A percentile compares a stretch with the other conserved stretches of the same genome.
phyloP scores from a whole-genome alignment of 331 rosid species.

The Ulmus americana region DNA sequence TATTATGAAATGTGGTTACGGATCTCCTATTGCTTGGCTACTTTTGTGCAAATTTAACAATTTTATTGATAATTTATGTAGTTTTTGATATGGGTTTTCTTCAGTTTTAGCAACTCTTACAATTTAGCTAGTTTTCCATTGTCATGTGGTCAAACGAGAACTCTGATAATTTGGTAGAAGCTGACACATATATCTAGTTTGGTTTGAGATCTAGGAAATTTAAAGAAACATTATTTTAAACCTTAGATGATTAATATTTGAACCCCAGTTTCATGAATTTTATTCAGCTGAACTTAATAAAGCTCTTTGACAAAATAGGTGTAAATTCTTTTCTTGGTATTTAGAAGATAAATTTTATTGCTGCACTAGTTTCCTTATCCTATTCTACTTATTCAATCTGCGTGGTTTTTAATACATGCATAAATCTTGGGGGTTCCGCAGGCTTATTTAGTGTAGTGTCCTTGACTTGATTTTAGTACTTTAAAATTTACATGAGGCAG shows the following conservation, averaged over 20 bases:
- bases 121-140: not conserved
- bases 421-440: not conserved
- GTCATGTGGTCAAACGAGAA: constrained; percentile 1
- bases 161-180: not conserved
- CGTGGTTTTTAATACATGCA: not conserved
- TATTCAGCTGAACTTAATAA: not conserved
- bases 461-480: not conserved
- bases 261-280: constrained; percentile 10
- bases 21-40: constrained; percentile 10
- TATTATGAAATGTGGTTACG: not conserved
- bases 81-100: not conserved
- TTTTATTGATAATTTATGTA: not conserved
- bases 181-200: not conserved
- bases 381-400: not conserved
- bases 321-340: not conserved
- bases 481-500: not conserved
- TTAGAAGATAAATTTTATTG: not conserved
- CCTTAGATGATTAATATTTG: not conserved
- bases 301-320: not conserved
- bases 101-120: not conserved
- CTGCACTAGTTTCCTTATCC: not conserved
- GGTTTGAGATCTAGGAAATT: constrained; percentile 12
- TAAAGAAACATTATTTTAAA: not conserved
- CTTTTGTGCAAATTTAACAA: not conserved
- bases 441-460: not conserved